These are phyloP conservation scores for Lactuca sativa DNA, from an alignment of 129 eudicot species.

Conservation along the genomic window DNA sequence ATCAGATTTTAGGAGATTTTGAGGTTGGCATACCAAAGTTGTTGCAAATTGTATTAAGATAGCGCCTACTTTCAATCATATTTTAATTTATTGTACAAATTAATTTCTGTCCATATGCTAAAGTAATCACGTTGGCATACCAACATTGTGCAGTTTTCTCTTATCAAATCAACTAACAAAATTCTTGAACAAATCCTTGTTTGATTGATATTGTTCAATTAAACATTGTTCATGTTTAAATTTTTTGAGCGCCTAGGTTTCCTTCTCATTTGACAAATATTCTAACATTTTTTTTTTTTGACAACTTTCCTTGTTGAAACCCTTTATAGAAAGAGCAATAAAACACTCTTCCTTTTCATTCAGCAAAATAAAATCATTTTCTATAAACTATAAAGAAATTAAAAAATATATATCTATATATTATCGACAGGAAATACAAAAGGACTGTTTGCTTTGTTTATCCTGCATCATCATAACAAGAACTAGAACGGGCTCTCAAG, in stretches of 20 bases:
- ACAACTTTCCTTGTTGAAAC: not conserved
- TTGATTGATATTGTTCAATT: not conserved
- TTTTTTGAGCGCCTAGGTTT: too few species aligned
- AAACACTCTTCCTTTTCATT: not conserved
- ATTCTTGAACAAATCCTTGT: not conserved
- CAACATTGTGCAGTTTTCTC: not conserved
- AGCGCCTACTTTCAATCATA: too few species aligned
- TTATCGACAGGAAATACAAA: not conserved
- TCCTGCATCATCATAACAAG: not conserved
- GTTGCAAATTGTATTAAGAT: too few species aligned
- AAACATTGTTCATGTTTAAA: not conserved
- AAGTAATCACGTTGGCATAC: not conserved
- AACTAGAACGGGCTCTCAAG: slow-evolving; percentile 25
- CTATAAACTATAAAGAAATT: not conserved
- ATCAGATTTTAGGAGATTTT: too few species aligned
- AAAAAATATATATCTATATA: not conserved
- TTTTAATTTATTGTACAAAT: too few species aligned
- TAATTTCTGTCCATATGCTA: too few species aligned
- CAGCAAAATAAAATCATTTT: too few species aligned
- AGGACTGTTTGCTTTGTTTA: not conserved
- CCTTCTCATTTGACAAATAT: too few species aligned
- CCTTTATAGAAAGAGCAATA: not conserved
- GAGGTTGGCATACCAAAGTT: too few species aligned
- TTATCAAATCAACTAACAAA: not conserved
- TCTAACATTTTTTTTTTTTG: not conserved